Evolutionary conservation across 805 yeast species (phyloP), one percentile per base, ranked within the genome.

Genomic region (Zygoascus biomembranicola): DNA sequence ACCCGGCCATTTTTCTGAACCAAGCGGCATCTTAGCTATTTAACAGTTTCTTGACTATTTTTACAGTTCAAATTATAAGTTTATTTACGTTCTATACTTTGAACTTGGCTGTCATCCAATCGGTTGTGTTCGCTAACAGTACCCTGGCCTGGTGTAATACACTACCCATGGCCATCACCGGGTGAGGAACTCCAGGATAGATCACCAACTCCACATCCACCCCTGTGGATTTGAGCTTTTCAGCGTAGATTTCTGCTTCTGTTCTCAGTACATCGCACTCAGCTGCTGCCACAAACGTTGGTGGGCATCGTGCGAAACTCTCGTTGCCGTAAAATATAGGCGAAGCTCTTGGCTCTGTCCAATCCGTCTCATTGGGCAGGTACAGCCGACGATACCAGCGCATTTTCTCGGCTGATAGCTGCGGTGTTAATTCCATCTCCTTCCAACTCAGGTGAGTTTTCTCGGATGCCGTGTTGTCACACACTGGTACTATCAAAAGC

Each of bases 151-250:
- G 57, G 32, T 53, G 49, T 43, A 73, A 61, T 10, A 66, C 66
- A 13, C 62, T 73, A 56, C 73, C 74, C 79, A 76, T 75, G 28
- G 71, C 77, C 77, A 76, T 73, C 4, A 70, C 75, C n/a, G 78
- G 69, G 61, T 76, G 79, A 5, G 78, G 79, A 49, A 73, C 67
- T 10, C 78, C 77, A 49, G 64, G 62, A 56, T 73, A 74, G 28
- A 75, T 46, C 37, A 14, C 35, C 14, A 54, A 42, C 8, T 28
- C 41, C 26, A 50, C 23, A 2, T 49, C 50, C 4, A 61, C 64
- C 1, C 78, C 79, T 53, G 72, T 70, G 26, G 61, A 59, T 46
- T 56, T 56, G 50, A 76, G 64, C 56, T 75, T 75, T 10, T 61
- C 68, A 45, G 69, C 70, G 56, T 76, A 76, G 1, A 67, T 70